Evolutionary conservation across 1,284 basidiomycete genomes (phyloP), one percentile per base, ranked within the genome.

Genomic region (Marasmius sp.): DNA sequence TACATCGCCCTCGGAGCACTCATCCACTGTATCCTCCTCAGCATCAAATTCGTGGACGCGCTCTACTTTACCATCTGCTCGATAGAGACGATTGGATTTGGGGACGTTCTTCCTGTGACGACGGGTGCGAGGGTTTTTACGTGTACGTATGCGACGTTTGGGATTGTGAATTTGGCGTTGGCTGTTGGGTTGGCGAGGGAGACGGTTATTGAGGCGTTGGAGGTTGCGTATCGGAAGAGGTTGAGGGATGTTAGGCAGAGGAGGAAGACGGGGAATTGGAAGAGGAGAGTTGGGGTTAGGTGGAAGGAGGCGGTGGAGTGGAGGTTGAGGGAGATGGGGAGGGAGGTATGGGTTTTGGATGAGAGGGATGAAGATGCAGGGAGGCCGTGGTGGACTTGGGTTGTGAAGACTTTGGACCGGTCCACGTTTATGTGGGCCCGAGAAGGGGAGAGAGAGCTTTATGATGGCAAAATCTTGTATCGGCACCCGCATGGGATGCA

Each of bases 81-180:
- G 4, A 86, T 92, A 57, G 85, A 90, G 70, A 89, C 89, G 1
- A 85, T 94, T 41, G 78, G 92, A 0, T 93, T 94, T 68, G 93
- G 93, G 10, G 92, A 94, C 70, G 87, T 93, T 51, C 72, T 78
- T 4, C 88, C 91, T 0, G 60, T 60, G 6, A 76, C 75, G 0
- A 74, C 81, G 1, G 79, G 77, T 1, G 77, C 83, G 3, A 83
- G 84, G 16, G 66, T 87, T 10, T 89, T 89, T 66, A 77, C 81
- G 0, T 85, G 85, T 67, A 66, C 83, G 57, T 91, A 89, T 64
- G 77, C 82, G 33, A 77, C 79, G 0, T 74, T 86, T 27, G 89
- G 88, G n/a, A 81, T 91, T 56, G 55, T 89, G 62, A 85, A 80
- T 61, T 74, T 91, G 57, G 88, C 85, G 34, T 75, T 93, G 8